Evolutionary conservation across 768 basidiomycete genomes (phyloP).

Genomic region (Hysterangium stoloniferum): DNA sequence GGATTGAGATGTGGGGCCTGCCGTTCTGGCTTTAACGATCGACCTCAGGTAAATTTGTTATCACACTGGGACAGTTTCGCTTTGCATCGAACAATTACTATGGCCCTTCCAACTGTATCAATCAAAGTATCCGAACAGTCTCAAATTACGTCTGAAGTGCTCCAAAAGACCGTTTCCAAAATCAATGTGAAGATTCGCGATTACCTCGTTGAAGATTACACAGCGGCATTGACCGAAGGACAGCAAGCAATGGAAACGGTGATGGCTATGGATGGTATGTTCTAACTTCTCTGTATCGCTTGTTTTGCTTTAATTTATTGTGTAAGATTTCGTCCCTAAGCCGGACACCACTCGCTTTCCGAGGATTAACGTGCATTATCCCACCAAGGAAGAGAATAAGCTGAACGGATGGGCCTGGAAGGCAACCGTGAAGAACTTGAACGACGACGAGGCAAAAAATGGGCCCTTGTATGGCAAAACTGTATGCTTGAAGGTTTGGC

Average conservation of each 20-base stretch:
- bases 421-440: conserved; percentile 22
- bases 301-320: not conserved
- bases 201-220: conserved; percentile 7
- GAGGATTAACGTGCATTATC: conserved; percentile 17
- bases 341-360: conserved; percentile 19
- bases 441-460: conserved; percentile 15
- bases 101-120: not conserved
- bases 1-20: too few species aligned
- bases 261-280: conserved; percentile 8
- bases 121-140: not conserved
- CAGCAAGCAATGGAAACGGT: conserved; percentile 2
- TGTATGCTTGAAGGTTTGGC: conserved; percentile 29
- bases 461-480: conserved; percentile 31
- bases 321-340: conserved; percentile 15
- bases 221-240: conserved; percentile 1
- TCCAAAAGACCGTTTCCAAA: conserved; percentile 8
- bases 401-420: conserved; percentile 31
- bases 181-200: conserved; percentile 4
- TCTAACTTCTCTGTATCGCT: not conserved
- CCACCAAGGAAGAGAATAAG: conserved; percentile 23
- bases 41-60: too few species aligned
- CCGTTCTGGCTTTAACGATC: too few species aligned
- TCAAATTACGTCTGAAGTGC: conserved; percentile 3
- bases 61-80: too few species aligned
- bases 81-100: too few species aligned